These are phyloP conservation scores for Apiotrichum gracile DNA, from an alignment of 1,284 basidiomycete genomes.

Conservation along the genomic window DNA sequence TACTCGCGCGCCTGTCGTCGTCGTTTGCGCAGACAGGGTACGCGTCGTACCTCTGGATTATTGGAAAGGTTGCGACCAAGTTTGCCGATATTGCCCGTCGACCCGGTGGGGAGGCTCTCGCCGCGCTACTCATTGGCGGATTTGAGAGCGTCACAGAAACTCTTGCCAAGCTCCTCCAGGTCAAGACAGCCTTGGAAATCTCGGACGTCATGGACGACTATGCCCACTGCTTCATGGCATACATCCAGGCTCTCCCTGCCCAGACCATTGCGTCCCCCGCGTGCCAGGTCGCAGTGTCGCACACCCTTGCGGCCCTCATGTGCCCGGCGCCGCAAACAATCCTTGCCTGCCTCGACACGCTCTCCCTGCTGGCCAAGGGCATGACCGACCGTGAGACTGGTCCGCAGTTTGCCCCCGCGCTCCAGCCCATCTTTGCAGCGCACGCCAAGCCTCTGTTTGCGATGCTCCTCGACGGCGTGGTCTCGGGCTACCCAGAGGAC, in stretches of 20 bases:
- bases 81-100: constrained; percentile 56
- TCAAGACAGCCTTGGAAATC: constrained; percentile 62
- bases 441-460: constrained; percentile 70
- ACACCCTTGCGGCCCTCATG: constrained; percentile 67
- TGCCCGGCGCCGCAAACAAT: constrained; percentile 75
- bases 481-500: constrained; percentile 84
- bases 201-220: constrained; percentile 97
- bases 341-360: constrained; percentile 72
- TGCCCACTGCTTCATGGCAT: constrained; percentile 68
- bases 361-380: constrained; percentile 69
- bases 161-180: constrained; percentile 60
- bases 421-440: constrained; percentile 63
- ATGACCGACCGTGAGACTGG: constrained; percentile 2
- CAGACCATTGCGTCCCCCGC: constrained; percentile 69
- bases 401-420: constrained; percentile 48
- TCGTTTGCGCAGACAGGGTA: constrained; percentile 77
- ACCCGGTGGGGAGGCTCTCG: constrained; percentile 49
- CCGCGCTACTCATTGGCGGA: constrained; percentile 55
- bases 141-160: constrained; percentile 70
- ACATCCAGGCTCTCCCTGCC: constrained; percentile 62
- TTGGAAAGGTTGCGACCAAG: constrained; percentile 68
- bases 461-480: constrained; percentile 68
- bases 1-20: constrained; percentile 68
- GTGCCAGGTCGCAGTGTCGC: constrained; percentile 69
- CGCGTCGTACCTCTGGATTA: constrained; percentile 91